Conservation (phyloP, 148 eudicot species). For the Hydrangea macrophylla region DNA sequence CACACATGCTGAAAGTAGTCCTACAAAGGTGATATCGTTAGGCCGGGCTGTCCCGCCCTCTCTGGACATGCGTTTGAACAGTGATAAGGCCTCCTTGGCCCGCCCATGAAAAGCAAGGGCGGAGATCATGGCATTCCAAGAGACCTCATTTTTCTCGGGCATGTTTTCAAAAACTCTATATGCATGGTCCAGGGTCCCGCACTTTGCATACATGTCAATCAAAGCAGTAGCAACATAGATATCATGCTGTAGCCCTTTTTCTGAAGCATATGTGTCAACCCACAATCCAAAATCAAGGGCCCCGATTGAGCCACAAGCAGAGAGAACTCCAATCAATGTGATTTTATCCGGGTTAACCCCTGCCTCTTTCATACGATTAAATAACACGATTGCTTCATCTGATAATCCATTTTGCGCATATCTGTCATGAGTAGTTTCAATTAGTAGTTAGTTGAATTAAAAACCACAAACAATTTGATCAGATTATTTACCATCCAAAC, state of each 20-base stretch:
- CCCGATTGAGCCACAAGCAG: slow-evolving; percentile 59
- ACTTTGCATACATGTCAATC: slow-evolving; percentile 61
- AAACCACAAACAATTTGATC: not conserved
- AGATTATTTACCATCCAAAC: not conserved
- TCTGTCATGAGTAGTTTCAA: slow-evolving; percentile 27
- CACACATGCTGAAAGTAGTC: slow-evolving; percentile 61
- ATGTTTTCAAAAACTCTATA: slow-evolving; percentile 36
- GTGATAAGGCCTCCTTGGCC: slow-evolving; percentile 38
- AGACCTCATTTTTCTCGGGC: slow-evolving; percentile 44
- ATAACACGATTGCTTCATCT: slow-evolving; percentile 50
- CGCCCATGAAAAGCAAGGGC: slow-evolving; percentile 58
- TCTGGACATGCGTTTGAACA: slow-evolving; percentile 44
- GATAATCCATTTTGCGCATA: slow-evolving; percentile 61
- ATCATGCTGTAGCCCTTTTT: slow-evolving; percentile 39
- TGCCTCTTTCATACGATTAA: slow-evolving; percentile 37
- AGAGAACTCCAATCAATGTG: slow-evolving; percentile 46
- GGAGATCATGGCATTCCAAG: slow-evolving; percentile 62
- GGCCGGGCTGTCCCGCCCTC: slow-evolving; percentile 28
- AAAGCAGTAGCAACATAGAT: slow-evolving; percentile 41
- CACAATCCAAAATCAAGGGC: slow-evolving; percentile 47
- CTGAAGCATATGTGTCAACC: slow-evolving; percentile 41
- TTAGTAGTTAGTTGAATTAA: too few relatives aligned
- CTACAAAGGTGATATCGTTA: slow-evolving; percentile 51
- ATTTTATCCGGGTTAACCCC: slow-evolving; percentile 39
- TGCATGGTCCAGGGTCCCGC: slow-evolving; percentile 46